A percentile compares a stretch with the other conserved stretches of the same genome.
These are phyloP conservation scores for Saccharomycopsis fodiens DNA, from an alignment of 805 yeast species.

Conservation along the genomic window DNA sequence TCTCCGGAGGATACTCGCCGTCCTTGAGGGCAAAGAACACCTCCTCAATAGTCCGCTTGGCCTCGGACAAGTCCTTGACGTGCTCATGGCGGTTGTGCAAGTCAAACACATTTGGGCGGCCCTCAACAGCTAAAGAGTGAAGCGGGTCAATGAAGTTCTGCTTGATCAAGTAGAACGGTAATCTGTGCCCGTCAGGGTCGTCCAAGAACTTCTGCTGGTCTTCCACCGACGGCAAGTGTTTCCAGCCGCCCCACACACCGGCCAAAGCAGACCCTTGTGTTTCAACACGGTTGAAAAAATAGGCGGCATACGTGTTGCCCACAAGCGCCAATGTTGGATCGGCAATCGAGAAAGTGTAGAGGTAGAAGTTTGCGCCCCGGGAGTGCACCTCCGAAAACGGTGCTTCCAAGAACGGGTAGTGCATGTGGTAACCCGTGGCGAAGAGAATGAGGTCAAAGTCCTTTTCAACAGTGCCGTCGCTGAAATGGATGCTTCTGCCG, in stretches of 20 bases:
- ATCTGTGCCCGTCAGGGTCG: constrained; percentile 22
- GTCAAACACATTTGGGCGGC: constrained; percentile 26
- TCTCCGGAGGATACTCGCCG: constrained; percentile 10
- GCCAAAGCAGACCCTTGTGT: constrained; percentile 44
- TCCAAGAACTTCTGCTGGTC: constrained; percentile 32
- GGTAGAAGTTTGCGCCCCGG: constrained; percentile 24
- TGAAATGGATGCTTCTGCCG: constrained; percentile 27
- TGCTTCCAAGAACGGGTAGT: constrained; percentile 34
- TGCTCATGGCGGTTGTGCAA: constrained; percentile 22
- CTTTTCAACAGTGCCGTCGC: constrained; percentile 28
- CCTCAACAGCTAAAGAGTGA: constrained; percentile 23
- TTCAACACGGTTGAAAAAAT: constrained; percentile 43
- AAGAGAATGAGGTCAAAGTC: constrained; percentile 35
- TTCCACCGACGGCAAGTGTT: constrained; percentile 32
- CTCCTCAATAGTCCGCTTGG: constrained; percentile 22
- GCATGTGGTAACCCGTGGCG: constrained; percentile 46
- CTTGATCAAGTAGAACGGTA: constrained; percentile 30
- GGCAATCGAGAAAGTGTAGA: constrained; percentile 32
- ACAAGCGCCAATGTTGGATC: constrained; percentile 38
- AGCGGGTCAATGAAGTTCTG: constrained; percentile 25
- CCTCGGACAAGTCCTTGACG: constrained; percentile 22
- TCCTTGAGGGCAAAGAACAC: constrained; percentile 25
- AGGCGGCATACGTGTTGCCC: constrained; percentile 34
- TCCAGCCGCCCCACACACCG: constrained; percentile 42
- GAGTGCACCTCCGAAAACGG: constrained; percentile 24